These are phyloP conservation scores for Phaeophleospora eucalypticola DNA, from an alignment of 2,329 filamentous ascomycete genomes.

Conservation along the genomic window DNA sequence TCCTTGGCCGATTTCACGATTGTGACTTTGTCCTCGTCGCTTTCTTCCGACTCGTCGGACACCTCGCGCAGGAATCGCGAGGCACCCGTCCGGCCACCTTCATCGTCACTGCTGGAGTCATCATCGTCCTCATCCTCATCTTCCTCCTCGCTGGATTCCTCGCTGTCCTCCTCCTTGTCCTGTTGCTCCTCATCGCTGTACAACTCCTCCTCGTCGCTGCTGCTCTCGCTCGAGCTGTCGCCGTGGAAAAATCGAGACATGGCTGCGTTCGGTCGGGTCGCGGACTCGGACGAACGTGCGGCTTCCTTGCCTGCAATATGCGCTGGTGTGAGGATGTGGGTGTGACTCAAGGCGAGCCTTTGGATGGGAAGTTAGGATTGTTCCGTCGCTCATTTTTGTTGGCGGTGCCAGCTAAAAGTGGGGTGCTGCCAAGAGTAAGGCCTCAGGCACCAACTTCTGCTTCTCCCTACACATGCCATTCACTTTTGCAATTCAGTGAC, in stretches of 20 bases:
- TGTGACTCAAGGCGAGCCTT: not conserved
- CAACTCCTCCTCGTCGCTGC: conserved; percentile 88
- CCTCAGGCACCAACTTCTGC: not conserved
- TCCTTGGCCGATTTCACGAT: conserved; percentile 97
- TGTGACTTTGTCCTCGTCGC: conserved; percentile 77
- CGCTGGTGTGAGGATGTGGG: not conserved
- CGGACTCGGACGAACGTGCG: not conserved
- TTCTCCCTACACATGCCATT: not conserved
- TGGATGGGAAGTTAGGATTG: not conserved
- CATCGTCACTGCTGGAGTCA: conserved; percentile 49
- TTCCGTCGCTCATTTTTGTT: not conserved
- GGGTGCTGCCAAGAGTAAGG: not conserved
- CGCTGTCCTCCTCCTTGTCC: conserved; percentile 52
- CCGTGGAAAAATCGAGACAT: conserved; percentile 92
- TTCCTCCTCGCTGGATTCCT: conserved; percentile 34
- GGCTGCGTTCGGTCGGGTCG: not conserved
- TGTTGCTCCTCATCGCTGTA: conserved; percentile 75
- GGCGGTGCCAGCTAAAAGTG: not conserved
- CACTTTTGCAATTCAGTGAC: no score
- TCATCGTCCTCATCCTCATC: conserved; percentile 49
- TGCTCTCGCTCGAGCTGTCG: conserved; percentile 95
- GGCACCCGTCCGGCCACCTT: conserved; percentile 64
- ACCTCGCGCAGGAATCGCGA: conserved; percentile 74
- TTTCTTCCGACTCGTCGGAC: conserved; percentile 62
- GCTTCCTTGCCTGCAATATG: not conserved